A percentile compares a stretch with the other conserved stretches of the same genome.
These are phyloP conservation scores for Metarhizium rileyi DNA, from an alignment of 2,329 filamentous ascomycete genomes.

Conservation along the genomic window DNA sequence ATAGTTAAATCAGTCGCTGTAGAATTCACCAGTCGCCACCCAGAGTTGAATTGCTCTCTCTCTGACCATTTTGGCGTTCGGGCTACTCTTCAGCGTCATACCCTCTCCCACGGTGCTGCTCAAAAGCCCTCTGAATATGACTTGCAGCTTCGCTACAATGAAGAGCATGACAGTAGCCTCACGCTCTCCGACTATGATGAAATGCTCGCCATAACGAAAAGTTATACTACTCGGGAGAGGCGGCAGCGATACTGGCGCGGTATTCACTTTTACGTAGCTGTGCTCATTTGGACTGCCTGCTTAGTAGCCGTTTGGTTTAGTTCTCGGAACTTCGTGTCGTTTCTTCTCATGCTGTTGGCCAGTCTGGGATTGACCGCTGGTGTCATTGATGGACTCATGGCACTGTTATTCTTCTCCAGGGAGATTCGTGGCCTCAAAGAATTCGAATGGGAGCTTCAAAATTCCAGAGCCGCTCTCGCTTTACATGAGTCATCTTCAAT, in stretches of 20 bases:
- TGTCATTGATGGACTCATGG: conserved; percentile 75
- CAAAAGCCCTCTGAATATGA: conserved; percentile 16
- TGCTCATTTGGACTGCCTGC: conserved; percentile 62
- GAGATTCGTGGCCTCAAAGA: conserved; percentile 78
- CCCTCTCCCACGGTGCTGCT: conserved; percentile 14
- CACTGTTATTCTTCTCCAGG: conserved; percentile 74
- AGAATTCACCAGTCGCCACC: conserved; percentile 73
- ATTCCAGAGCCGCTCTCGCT: conserved; percentile 42
- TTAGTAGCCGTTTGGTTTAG: conserved; percentile 81
- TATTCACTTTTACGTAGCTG: conserved; percentile 59
- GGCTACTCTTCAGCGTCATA: conserved; percentile 54
- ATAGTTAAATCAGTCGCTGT: conserved; percentile 61
- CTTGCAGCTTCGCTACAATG: conserved; percentile 22
- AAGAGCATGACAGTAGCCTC: conserved; percentile 12
- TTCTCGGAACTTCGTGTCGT: conserved; percentile 64
- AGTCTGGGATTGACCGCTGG: conserved; percentile 70
- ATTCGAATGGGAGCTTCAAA: conserved; percentile 86
- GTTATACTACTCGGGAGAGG: conserved; percentile 62
- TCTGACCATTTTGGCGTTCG: conserved; percentile 94
- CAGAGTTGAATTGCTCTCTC: conserved; percentile 70
- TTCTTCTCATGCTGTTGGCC: conserved; percentile 69
- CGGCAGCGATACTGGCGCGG: conserved; percentile 63
- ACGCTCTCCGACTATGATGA: conserved; percentile 39
- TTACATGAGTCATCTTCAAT: background rate
- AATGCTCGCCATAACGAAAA: conserved; percentile 60